Evolutionary conservation across 1,284 basidiomycete species (phyloP).

Genomic region (Cryptococcus depauperatus): DNA sequence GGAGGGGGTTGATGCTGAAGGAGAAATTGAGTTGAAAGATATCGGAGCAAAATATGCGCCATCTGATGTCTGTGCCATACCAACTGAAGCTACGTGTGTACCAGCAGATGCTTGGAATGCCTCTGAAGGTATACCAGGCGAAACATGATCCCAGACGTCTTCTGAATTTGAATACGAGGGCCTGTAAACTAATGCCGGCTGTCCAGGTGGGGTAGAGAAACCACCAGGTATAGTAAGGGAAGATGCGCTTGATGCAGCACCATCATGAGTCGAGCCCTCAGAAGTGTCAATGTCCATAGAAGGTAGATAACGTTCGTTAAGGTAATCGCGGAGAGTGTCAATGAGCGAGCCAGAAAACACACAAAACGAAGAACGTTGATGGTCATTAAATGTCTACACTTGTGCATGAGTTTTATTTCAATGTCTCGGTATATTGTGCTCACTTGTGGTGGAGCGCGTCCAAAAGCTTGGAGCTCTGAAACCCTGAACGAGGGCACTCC

Average conservation of each 20-base stretch:
- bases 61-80: no score
- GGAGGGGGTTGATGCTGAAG: no score
- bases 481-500: constrained; percentile 89
- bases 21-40: no score
- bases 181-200: constrained; percentile 2
- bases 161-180: neutral
- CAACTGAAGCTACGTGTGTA: no score
- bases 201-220: constrained; percentile 1
- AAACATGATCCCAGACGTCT: neutral
- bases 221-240: constrained; percentile 19
- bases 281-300: constrained; percentile 15
- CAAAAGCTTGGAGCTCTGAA: constrained; percentile 79
- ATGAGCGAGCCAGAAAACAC: constrained; percentile 94
- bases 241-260: constrained; percentile 21
- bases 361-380: constrained; percentile 88
- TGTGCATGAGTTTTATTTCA: neutral
- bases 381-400: constrained; percentile 78
- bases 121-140: neutral
- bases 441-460: constrained; percentile 77
- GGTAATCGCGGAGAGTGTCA: constrained; percentile 66
- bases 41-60: no score
- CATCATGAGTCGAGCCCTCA: constrained; percentile 6
- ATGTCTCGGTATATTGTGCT: constrained; percentile 26
- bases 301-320: constrained; percentile 41
- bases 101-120: no score